Evolutionary conservation across 139 green algal species (phyloP).

Genomic region (Raphidocelis subcapitata): DNA sequence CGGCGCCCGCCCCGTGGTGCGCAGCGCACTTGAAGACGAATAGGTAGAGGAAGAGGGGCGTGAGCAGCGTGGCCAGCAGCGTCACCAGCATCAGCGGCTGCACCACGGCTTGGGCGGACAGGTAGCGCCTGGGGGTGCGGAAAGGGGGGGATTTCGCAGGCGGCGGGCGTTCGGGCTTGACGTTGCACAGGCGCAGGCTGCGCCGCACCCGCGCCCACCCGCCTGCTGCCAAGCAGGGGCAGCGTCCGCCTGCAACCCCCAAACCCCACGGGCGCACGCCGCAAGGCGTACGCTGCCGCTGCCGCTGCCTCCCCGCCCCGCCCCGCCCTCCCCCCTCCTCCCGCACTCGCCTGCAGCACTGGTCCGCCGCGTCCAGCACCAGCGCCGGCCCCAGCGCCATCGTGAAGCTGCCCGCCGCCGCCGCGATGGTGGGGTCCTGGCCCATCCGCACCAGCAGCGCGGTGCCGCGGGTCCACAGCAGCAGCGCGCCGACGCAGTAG

Average conservation of each 20-base stretch:
- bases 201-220: too few relatives aligned
- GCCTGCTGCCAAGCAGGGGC: background rate
- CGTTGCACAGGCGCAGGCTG: background rate
- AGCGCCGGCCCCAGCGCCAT: slow-evolving; percentile 43
- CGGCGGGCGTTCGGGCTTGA: background rate
- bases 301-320: too few relatives aligned
- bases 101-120: slow-evolving; percentile 37
- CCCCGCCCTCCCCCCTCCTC: background rate
- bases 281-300: too few relatives aligned
- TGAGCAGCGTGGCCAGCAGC: slow-evolving; percentile 49
- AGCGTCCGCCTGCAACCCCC: background rate
- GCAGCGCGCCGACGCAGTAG: slow-evolving; percentile 14
- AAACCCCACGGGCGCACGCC: too few relatives aligned
- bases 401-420: slow-evolving; percentile 45
- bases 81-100: slow-evolving; percentile 60
- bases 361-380: slow-evolving; percentile 37
- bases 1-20: too few relatives aligned
- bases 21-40: slow-evolving; percentile 50
- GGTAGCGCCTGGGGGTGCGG: slow-evolving; percentile 34
- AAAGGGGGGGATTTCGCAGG: background rate
- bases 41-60: slow-evolving; percentile 56
- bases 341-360: slow-evolving; percentile 15
- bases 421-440: slow-evolving; percentile 48
- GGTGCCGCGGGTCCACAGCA: slow-evolving; percentile 18
- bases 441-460: slow-evolving; percentile 42